These are phyloP conservation scores for Calonectria fujianensis DNA, from an alignment of 2,329 filamentous ascomycete species.

Conservation along the genomic window DNA sequence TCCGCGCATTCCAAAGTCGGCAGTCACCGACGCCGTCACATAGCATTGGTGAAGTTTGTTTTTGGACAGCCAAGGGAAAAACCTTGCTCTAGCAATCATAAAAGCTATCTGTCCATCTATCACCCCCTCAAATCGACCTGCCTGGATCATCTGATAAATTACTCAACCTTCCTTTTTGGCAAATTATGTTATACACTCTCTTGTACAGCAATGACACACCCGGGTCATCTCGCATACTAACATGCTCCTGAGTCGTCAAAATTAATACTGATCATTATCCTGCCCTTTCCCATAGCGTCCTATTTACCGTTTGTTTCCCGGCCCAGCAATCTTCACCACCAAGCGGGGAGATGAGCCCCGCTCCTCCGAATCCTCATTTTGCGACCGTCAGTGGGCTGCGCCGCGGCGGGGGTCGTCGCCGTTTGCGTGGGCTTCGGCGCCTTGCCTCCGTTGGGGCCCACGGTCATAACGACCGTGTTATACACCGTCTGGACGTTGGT, in stretches of 20 bases:
- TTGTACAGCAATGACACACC: conserved; percentile 27
- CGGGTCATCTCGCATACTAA: conserved; percentile 13
- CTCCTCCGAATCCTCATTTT: conserved; percentile 33
- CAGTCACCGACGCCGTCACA: not conserved
- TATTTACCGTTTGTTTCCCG: not conserved
- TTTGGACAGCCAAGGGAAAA: not conserved
- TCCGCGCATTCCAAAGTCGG: not conserved
- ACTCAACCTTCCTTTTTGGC: conserved; percentile 10
- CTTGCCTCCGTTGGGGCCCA: conserved; percentile 38
- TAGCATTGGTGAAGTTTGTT: not conserved
- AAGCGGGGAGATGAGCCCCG: conserved; percentile 43
- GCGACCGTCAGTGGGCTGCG: conserved; percentile 22
- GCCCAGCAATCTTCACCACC: conserved; percentile 17
- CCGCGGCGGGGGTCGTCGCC: conserved; percentile 23
- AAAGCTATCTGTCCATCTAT: not conserved
- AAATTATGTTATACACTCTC: conserved; percentile 15
- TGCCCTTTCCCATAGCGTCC: not conserved
- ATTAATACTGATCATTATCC: not conserved
- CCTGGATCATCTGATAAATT: not conserved
- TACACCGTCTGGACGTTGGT: conserved; percentile 60
- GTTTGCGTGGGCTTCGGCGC: conserved; percentile 38
- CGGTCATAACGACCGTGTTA: conserved; percentile 61
- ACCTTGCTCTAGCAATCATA: not conserved
- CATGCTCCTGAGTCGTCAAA: not conserved
- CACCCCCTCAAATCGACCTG: not conserved